Percentiles rank a stretch among this genome's conserved stretches.
These are phyloP conservation scores for Phytophthora pini DNA, from an alignment of 352 stramenopile species.

Conservation along the genomic window DNA sequence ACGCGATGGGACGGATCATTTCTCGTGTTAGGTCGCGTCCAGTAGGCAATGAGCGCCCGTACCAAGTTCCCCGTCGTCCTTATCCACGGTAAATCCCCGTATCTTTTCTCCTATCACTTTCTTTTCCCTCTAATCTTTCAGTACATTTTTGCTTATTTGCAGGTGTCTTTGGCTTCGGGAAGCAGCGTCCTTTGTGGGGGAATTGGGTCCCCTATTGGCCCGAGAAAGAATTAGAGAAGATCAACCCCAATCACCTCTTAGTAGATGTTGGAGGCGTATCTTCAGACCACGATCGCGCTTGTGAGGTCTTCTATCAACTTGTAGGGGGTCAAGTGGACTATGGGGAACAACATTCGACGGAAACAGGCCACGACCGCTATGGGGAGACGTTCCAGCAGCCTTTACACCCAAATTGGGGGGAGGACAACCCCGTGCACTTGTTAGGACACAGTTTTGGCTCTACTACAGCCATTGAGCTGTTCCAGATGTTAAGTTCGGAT, in stretches of 20 bases:
- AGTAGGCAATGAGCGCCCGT: slow-evolving; percentile 31
- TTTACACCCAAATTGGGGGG: slow-evolving; percentile 52
- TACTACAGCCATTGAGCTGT: slow-evolving; percentile 73
- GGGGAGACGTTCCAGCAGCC: slow-evolving; percentile 43
- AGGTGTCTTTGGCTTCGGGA: slow-evolving; percentile 71
- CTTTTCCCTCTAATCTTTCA: background rate
- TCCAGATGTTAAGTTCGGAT: slow-evolving; percentile 66
- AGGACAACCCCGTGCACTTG: slow-evolving; percentile 60
- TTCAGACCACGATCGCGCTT: slow-evolving; percentile 75
- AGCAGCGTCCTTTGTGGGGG: slow-evolving; percentile 52
- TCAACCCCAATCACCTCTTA: slow-evolving; percentile 66
- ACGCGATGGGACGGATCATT: background rate
- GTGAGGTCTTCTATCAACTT: slow-evolving; percentile 74
- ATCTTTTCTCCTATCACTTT: background rate
- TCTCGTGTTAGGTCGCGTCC: slow-evolving; percentile 4
- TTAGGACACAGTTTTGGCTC: slow-evolving; percentile 70
- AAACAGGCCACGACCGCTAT: slow-evolving; percentile 51
- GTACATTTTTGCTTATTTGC: background rate
- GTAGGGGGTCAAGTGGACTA: slow-evolving; percentile 68
- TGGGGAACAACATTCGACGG: slow-evolving; percentile 47
- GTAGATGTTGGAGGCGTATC: slow-evolving; percentile 66
- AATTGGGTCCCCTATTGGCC: slow-evolving; percentile 64
- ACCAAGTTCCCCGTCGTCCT: slow-evolving; percentile 69
- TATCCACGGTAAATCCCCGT: slow-evolving; percentile 50
- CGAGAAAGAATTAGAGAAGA: slow-evolving; percentile 43